These are phyloP conservation scores for Nematocida ironsii DNA, from an alignment of 371 early-diverging fungal species.

Conservation along the genomic window DNA sequence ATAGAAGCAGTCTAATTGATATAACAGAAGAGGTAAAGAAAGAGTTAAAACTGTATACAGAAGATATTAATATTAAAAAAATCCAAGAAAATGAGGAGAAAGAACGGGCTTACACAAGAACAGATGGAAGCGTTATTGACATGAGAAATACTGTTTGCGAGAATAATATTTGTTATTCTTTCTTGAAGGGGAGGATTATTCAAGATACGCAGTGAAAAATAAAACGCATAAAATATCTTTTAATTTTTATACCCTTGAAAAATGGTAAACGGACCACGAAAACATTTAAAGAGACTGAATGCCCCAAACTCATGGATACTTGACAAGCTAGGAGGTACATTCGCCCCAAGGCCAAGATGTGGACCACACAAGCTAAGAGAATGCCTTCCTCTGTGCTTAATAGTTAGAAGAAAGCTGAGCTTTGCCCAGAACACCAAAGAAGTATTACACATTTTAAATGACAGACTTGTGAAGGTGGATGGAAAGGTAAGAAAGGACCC, in stretches of 20 bases:
- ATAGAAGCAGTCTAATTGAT: neutral
- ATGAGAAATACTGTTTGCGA: neutral
- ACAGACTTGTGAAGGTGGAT: conserved; percentile 95
- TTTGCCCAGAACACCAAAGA: conserved; percentile 95
- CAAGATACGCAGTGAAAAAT: conserved; percentile 7
- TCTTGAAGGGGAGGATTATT: neutral
- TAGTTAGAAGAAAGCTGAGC: conserved; percentile 95
- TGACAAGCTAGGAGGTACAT: conserved; percentile 93
- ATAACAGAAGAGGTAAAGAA: conserved; percentile 25
- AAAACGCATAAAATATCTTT: conserved; percentile 58
- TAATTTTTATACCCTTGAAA: conserved; percentile 68
- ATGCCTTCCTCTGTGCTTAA: conserved; percentile 93
- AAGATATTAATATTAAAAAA: neutral
- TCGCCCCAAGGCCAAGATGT: conserved; percentile 90
- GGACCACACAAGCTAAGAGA: conserved; percentile 98
- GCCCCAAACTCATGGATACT: conserved; percentile 99
- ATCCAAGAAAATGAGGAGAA: neutral
- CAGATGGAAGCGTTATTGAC: neutral
- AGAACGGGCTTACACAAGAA: neutral
- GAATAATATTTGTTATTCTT: neutral
- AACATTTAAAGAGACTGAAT: conserved; percentile 98
- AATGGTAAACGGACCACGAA: conserved; percentile 93
- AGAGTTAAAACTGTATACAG: neutral
- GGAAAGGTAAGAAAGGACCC: conserved; percentile 93
- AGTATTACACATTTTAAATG: conserved; percentile 88